Conservation (phyloP, 176 grass and related monocot genomes). For the Neostapfia colusana region DNA sequence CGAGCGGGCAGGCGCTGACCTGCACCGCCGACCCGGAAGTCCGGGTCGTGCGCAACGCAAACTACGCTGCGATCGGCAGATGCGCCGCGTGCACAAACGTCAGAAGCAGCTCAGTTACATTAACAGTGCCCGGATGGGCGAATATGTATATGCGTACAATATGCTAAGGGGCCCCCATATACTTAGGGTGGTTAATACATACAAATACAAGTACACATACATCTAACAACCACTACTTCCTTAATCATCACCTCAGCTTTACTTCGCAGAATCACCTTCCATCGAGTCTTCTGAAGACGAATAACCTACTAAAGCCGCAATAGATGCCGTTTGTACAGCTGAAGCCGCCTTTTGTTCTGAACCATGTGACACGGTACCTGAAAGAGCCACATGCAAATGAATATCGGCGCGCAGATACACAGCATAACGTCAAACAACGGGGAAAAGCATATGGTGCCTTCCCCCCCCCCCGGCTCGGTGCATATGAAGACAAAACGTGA, state of each 20-base stretch:
- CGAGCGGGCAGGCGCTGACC: too few species aligned
- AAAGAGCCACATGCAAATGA: slow-evolving; percentile 28
- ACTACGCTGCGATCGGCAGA: too few species aligned
- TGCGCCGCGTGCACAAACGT: not conserved
- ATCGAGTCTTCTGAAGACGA: slow-evolving; percentile 45
- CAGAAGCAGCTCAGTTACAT: not conserved
- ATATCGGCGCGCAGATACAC: not conserved
- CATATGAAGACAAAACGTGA: not conserved
- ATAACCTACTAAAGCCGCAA: slow-evolving; percentile 43
- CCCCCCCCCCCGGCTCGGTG: too few species aligned
- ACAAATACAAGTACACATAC: not conserved
- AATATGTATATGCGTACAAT: not conserved
- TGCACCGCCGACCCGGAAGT: too few species aligned
- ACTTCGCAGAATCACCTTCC: slow-evolving; percentile 29
- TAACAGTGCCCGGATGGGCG: not conserved
- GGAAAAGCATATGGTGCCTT: too few species aligned
- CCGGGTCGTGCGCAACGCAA: too few species aligned
- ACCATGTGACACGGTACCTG: slow-evolving; percentile 30
- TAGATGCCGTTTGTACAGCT: slow-evolving; percentile 9
- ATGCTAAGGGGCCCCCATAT: not conserved
- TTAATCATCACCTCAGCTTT: slow-evolving; percentile 22
- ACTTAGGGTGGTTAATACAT: not conserved
- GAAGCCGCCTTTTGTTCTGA: slow-evolving; percentile 25
- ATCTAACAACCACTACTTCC: slow-evolving; percentile 1
- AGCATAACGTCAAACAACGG: not conserved